Conservation (phyloP, 2,329 filamentous ascomycete genomes). For the Macrophomina pseudophaseolina region DNA sequence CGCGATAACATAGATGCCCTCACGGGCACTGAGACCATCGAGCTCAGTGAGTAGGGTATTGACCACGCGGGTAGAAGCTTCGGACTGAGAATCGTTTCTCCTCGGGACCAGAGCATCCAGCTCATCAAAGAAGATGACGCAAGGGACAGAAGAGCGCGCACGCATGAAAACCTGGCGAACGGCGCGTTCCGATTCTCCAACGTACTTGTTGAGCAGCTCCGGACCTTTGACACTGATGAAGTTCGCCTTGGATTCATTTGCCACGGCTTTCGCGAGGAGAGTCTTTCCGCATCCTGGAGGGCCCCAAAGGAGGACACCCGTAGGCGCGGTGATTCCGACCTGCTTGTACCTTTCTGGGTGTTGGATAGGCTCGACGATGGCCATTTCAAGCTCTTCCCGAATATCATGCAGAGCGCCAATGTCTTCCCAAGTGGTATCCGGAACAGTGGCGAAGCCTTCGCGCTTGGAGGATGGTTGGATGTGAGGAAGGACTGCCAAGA, state of each 20-base stretch:
- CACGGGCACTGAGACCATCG: conserved; percentile 79
- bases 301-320: conserved; percentile 93
- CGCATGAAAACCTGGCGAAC: conserved; percentile 91
- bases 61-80: conserved; percentile 86
- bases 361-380: conserved; percentile 89
- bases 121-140: conserved; percentile 98
- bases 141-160: conserved; percentile 83
- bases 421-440: conserved; percentile 89
- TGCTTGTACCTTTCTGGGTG: conserved; percentile 76
- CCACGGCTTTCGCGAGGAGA: conserved; percentile 91
- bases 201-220: conserved; percentile 92
- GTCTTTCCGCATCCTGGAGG: conserved; percentile 98
- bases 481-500: conserved; percentile 73
- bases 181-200: conserved; percentile 92
- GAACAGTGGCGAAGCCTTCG: conserved; percentile 94
- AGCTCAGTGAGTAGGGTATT: conserved; percentile 95
- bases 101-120: conserved; percentile 89
- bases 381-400: conserved; percentile 79
- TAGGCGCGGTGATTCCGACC: conserved; percentile 79
- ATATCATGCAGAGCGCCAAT: conserved; percentile 84
- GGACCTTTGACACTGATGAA: conserved; percentile 98
- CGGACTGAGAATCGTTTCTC: conserved; percentile 75
- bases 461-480: conserved; percentile 83
- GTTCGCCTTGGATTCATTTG: conserved; percentile 93
- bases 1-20: conserved; percentile 91